Base-by-base conservation (phyloP, 2,329 filamentous ascomycete genomes). In the Phaeosphaeriaceae sp. region DNA sequence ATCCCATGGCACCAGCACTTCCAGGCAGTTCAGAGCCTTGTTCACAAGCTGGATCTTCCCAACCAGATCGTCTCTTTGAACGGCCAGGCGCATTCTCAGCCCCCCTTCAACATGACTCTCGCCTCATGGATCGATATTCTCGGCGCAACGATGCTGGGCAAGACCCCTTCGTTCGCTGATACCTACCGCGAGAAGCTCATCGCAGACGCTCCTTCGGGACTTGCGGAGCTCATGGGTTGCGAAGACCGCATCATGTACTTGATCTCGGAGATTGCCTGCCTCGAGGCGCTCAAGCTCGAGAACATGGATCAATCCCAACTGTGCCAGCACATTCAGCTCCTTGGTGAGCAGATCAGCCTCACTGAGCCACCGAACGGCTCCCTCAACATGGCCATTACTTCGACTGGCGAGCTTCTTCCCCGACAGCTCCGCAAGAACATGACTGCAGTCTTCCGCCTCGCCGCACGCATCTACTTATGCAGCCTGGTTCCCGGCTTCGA, bases 1-100 rank as follows among this genome's bases (percentile, higher is more conserved):
- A 96, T 98, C 68, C 89, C 93, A 21, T 99, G 95, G 95, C 91
- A 94, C 81, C 91, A 96, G 76, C 95, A 99, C 82, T 97, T 98
- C 81, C 91, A 96, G 76, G 93, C 93, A 3, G 94, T 90, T 20
- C 90, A 91, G 67, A 93, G 89, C 68, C 85, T 98, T 53, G 91
- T 97, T 22, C 87, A 91, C 75, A 93, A 92, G 79, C 88, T 98
- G 33, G 89, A 93, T 58, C 87, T 98, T 41, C 89, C 91, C 10
- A 84, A 85, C 41, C 78, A 88, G 48, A 87, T 94, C 54, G 83
- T 87, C 45, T 83, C 88, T 17, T 56, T 78, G 60, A 83, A 85
- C 51, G 82, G 83, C 51, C 85, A 88, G 65, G 82, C 83, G n/a
- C 81, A 85, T 63, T 71, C 80, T 7, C 89, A 89, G 61, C 88